Base-by-base conservation (phyloP, 2,329 filamentous ascomycete genomes). In the Myotisia sp. region DNA sequence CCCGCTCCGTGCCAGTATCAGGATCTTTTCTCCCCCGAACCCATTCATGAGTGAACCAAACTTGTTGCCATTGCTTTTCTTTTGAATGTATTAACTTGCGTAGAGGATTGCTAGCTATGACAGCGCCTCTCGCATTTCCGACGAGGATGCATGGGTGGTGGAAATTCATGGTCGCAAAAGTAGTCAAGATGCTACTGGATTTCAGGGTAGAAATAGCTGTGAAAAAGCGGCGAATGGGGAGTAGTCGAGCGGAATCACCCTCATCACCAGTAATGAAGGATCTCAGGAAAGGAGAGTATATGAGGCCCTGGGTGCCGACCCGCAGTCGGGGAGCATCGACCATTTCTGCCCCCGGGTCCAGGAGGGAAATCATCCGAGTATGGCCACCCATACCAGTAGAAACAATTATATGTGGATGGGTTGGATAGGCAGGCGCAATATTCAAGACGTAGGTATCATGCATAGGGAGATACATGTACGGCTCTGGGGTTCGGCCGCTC, bases 21-120 rank as follows among this genome's bases (percentile, higher is more conserved):
- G 33, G 28, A 20, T 28, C 19, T 28, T 34, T 18, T 6, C 49
- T 40, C 4, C 46, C 48, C 1, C 43, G 52, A 4, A 49, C 48
- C 68, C 70, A 76, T 36, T 74, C 68, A 43, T 74, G 70, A 16
- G 56, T 50, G 42, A 74, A 74, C 66, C 71, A 72, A 5, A 55
- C 63, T 41, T 71, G 67, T 37, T 70, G 61, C 56, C 61, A 71
- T 7, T 65, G 60, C 6, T 58, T 54, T 6, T 60, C 59, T 41
- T 70, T 72, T 9, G 57, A 50, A 36, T 67, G 64, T 12, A 68
- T 42, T 2, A 71, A 48, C 27, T 65, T 62, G 6, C 60, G 56
- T 22, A 73, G 47, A 1, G 68, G 65, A 43, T 73, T 75, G 2
- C 59, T 63, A 1, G 58, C 59, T 5, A 62, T 48, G 0, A 71